Percentiles rank a stretch among this genome's conserved stretches.
Conservation (phyloP, 352 stramenopile species). For the Phytophthora sp. region DNA sequence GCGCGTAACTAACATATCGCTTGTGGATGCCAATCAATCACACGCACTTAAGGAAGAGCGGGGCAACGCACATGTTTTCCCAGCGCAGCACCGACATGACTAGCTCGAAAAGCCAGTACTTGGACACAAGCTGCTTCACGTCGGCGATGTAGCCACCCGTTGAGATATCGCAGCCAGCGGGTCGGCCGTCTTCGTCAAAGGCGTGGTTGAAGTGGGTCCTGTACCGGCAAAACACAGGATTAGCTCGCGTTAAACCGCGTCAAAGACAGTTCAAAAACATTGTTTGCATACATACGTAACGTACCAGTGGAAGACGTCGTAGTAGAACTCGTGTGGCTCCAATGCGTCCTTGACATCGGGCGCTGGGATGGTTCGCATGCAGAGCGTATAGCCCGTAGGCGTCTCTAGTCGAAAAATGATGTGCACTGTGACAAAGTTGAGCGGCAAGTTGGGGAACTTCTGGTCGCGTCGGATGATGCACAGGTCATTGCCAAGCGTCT, state of each 20-base stretch:
- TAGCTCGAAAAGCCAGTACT: slow-evolving; percentile 75
- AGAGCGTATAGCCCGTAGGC: slow-evolving; percentile 57
- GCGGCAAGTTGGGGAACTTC: slow-evolving; percentile 44
- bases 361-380: slow-evolving; percentile 63
- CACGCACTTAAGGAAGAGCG: slow-evolving; percentile 49
- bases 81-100: slow-evolving; percentile 67
- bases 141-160: slow-evolving; percentile 60
- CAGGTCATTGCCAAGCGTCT: slow-evolving; percentile 60
- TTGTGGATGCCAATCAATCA: neutral
- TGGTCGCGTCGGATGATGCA: slow-evolving; percentile 66
- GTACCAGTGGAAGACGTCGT: slow-evolving; percentile 70
- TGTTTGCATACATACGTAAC: slow-evolving; percentile 1
- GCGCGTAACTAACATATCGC: too few relatives aligned
- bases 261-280: neutral
- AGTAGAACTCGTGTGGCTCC: slow-evolving; percentile 59
- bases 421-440: slow-evolving; percentile 65
- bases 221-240: neutral
- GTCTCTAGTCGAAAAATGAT: slow-evolving; percentile 71
- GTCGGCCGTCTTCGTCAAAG: slow-evolving; percentile 41
- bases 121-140: slow-evolving; percentile 52
- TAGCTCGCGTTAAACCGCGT: too few relatives aligned
- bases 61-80: slow-evolving; percentile 56
- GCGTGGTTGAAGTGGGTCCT: slow-evolving; percentile 67
- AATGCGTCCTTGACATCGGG: slow-evolving; percentile 52
- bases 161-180: slow-evolving; percentile 57